Percentiles rank a stretch among this genome's conserved stretches.
Evolutionary conservation across 495 filamentous ascomycete species (phyloP).

Genomic region (Parathielavia hyrcaniae): DNA sequence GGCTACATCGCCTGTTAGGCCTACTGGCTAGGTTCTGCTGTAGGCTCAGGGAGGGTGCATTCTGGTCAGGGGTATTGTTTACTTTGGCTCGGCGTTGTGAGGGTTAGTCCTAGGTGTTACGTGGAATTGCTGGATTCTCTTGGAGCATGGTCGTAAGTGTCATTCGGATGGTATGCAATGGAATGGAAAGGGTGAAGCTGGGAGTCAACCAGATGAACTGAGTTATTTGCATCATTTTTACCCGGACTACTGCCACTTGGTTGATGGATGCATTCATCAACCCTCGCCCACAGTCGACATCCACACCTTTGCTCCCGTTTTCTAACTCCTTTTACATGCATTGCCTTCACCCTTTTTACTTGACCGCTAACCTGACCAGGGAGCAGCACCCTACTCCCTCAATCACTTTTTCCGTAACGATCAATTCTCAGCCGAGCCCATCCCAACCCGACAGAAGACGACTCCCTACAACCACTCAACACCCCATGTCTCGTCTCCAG

Average conservation of each 20-base stretch:
- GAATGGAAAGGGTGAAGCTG: background rate
- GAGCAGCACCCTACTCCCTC: background rate
- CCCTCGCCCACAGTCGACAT: background rate
- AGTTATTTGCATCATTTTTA: background rate
- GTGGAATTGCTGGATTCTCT: background rate
- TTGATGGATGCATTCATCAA: background rate
- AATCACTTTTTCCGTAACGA: background rate
- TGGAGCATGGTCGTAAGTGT: background rate
- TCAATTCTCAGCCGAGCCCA: no score
- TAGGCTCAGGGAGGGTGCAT: background rate
- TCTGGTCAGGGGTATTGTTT: background rate
- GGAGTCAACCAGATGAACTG: background rate
- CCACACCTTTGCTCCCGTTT: no score
- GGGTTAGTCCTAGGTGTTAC: background rate
- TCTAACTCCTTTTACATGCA: no score
- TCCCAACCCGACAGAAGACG: no score
- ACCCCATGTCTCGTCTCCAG: constrained; percentile 61
- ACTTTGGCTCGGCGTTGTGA: background rate
- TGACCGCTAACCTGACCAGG: no score
- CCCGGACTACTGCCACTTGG: background rate
- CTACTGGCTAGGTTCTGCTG: background rate
- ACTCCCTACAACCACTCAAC: constrained; percentile 37
- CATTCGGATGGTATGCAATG: background rate
- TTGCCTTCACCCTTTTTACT: no score
- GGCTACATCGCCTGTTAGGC: background rate